Evolutionary conservation across 805 yeast species (phyloP), one percentile per base, ranked within the genome.

Genomic region (Candida nemodendra): DNA sequence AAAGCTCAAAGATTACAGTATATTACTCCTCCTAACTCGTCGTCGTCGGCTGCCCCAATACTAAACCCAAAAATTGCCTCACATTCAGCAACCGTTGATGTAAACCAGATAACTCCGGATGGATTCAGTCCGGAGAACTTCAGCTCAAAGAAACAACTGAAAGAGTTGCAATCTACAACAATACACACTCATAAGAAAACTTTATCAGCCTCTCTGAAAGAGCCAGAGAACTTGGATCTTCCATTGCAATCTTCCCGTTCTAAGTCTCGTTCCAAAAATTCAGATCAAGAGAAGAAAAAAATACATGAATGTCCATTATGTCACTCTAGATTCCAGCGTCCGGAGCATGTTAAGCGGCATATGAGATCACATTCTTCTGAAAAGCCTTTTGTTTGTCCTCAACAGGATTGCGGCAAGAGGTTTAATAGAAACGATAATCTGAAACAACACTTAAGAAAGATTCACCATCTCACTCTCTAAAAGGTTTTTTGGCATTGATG

Each of bases 281-380:
- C 54, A 4, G 53, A 46, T 26, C 55, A 65, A 48, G 64, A 66
- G 36, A 69, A 73, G 34, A 78, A 76, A 51, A 81, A 79, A 57
- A 67, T 69, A 34, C 85, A 81, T 57, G 69, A 69, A 46, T 81
- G 88, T 61, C 84, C 84, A 2, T 56, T 79, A 28, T 79, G 87
- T 54, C 76, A 73, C 32, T 69, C 78, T 27, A 60, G 73, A 34
- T 80, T 80, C 65, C 86, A 79, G 55, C 60, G 84, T 46, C 84
- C 88, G 2, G 88, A 81, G 51, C 88, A 81, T 57, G 88, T 81
- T 19, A 81, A 77, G 55, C 57, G 86, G 44, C 79, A 77, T 51
- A 66, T 77, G 72, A 69, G 78, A 53, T 67, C 76, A 29, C 82
- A 77, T 56, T 71, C 78, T 4, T 62, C 73, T 9, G 81, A 76